These are phyloP conservation scores for Phytophthora palmivora DNA, from an alignment of 352 stramenopile genomes.

Conservation along the genomic window DNA sequence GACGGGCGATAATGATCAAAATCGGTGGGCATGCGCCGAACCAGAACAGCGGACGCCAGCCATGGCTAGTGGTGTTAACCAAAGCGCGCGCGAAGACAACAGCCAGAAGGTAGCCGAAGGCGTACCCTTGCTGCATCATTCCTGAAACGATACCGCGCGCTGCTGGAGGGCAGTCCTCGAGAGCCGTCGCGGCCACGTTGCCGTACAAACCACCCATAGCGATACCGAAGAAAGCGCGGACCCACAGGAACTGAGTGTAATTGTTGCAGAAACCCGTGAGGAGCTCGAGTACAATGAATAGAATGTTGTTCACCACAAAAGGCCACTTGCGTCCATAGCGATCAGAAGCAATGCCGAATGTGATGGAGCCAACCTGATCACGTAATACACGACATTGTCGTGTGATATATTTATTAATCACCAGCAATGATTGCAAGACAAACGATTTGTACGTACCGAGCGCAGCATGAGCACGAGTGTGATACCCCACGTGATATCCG, in stretches of 20 bases:
- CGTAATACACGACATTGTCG: not conserved
- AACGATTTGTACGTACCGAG: constrained; percentile 13
- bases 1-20: constrained; percentile 53
- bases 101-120: constrained; percentile 49
- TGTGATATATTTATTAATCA: not conserved
- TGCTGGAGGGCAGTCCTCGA: constrained; percentile 43
- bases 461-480: constrained; percentile 63
- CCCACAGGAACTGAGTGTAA: constrained; percentile 46
- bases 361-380: constrained; percentile 33
- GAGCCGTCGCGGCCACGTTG: constrained; percentile 46
- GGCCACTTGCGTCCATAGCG: constrained; percentile 53
- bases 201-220: constrained; percentile 56
- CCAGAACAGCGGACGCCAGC: constrained; percentile 56
- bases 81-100: constrained; percentile 43
- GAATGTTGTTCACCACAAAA: constrained; percentile 52
- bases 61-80: constrained; percentile 46
- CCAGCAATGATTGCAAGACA: not conserved
- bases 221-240: constrained; percentile 45
- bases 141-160: constrained; percentile 53
- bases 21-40: constrained; percentile 51
- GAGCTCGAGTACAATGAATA: constrained; percentile 52
- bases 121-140: constrained; percentile 60
- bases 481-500: constrained; percentile 63
- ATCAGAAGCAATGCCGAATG: constrained; percentile 54
- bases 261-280: constrained; percentile 45